Evolutionary conservation across 1,284 basidiomycete genomes (phyloP).

Genomic region (Wallemia hederae): DNA sequence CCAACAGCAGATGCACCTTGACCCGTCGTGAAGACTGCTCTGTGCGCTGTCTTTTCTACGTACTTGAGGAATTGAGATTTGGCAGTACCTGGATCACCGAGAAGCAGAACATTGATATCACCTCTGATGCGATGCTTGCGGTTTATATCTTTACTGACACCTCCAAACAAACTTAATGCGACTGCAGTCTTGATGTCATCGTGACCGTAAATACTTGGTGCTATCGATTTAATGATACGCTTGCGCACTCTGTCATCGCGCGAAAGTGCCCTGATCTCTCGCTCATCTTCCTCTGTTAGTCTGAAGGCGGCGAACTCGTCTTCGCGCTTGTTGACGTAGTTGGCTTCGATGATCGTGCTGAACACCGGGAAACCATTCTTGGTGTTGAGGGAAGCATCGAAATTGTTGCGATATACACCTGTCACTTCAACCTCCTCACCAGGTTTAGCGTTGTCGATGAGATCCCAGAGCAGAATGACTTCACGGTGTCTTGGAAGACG

Average conservation of each 20-base stretch:
- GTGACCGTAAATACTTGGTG: constrained; percentile 93
- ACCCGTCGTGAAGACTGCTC: constrained; percentile 93
- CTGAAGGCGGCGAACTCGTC: constrained; percentile 75
- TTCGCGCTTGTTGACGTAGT: constrained; percentile 92
- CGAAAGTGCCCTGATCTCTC: constrained; percentile 54
- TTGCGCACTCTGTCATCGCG: constrained; percentile 82
- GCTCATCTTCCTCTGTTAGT: constrained; percentile 86
- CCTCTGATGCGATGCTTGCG: constrained; percentile 87
- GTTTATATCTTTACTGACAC: constrained; percentile 80
- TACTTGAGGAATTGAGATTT: constrained; percentile 99
- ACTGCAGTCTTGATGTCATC: constrained; percentile 96
- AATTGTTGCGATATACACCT: constrained; percentile 94
- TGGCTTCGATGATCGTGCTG: constrained; percentile 89
- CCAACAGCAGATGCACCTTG: constrained; percentile 94
- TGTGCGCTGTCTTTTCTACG: constrained; percentile 87
- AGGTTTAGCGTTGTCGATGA: constrained; percentile 91
- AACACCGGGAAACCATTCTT: constrained; percentile 99
- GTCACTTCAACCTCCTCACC: constrained; percentile 96
- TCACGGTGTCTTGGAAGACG: constrained; percentile 86
- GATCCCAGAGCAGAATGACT: constrained; percentile 85
- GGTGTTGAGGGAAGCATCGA: constrained; percentile 85
- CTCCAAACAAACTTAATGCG: constrained; percentile 78
- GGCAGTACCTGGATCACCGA: constrained; percentile 92
- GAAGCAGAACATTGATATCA: constrained; percentile 82
- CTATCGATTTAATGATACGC: constrained; percentile 91